Evolutionary conservation across 2,329 filamentous ascomycete genomes (phyloP).

Genomic region (Didymella glomerata): DNA sequence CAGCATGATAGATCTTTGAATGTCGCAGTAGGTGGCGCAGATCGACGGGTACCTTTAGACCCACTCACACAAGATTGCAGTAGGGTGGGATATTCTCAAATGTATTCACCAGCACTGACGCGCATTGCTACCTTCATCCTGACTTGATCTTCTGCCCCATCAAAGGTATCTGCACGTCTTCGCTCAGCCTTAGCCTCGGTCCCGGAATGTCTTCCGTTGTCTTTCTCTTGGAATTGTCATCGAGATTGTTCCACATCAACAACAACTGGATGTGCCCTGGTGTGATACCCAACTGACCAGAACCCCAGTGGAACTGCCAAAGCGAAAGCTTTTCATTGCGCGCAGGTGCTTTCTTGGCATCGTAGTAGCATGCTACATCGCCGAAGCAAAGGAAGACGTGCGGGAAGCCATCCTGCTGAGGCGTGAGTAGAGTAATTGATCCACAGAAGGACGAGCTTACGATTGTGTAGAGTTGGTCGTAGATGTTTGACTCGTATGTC

Average conservation of each 20-base stretch:
- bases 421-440: not conserved
- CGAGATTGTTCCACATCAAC: conserved; percentile 43
- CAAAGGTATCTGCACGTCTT: conserved; percentile 35
- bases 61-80: not conserved
- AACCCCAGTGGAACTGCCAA: conserved; percentile 48
- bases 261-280: conserved; percentile 43
- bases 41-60: not conserved
- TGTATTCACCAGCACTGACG: not conserved
- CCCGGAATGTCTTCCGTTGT: conserved; percentile 23
- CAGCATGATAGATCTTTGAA: not conserved
- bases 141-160: conserved; percentile 23
- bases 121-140: not conserved
- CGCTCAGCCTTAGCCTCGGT: conserved; percentile 30
- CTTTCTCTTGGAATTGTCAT: conserved; percentile 31
- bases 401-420: conserved; percentile 37
- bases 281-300: conserved; percentile 45
- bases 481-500: conserved; percentile 28
- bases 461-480: conserved; percentile 45
- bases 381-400: conserved; percentile 47
- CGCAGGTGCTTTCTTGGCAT: conserved; percentile 37
- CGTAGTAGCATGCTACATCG: conserved; percentile 47
- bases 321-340: conserved; percentile 30
- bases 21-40: not conserved
- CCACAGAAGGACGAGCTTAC: conserved; percentile 20
- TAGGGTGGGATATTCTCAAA: not conserved